phyloP scores from a whole-genome alignment of 2,329 filamentous ascomycete genomes.

The Diatrype stigma region DNA sequence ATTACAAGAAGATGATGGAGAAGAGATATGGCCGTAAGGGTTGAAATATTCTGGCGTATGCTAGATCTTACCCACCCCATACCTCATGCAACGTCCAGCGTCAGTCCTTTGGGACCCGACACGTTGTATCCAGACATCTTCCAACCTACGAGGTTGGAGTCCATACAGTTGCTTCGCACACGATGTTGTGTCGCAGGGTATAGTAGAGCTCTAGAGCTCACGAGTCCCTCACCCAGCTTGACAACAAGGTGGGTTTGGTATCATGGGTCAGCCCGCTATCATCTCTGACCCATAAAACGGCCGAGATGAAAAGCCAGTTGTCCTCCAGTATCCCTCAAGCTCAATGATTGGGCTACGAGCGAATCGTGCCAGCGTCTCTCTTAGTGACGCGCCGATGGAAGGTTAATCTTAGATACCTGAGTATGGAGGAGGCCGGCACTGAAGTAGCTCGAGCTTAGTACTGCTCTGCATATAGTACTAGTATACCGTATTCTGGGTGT shows the following conservation, averaged over 20 bases:
- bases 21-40: slow-evolving; percentile 28
- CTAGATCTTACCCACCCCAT: slow-evolving; percentile 4
- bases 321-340: not conserved
- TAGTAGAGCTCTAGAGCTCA: not conserved
- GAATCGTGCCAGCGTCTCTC: too few relatives aligned
- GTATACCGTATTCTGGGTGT: too few relatives aligned
- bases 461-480: too few relatives aligned
- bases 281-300: not conserved
- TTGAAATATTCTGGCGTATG: slow-evolving; percentile 33
- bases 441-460: too few relatives aligned
- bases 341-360: too few relatives aligned
- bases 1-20: slow-evolving; percentile 74
- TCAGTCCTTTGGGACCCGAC: not conserved
- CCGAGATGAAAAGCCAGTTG: not conserved
- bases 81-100: not conserved
- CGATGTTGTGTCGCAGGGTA: not conserved
- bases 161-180: not conserved
- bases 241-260: not conserved
- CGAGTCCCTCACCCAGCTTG: not conserved
- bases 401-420: too few relatives aligned
- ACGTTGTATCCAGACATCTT: not conserved
- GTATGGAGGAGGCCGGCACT: too few relatives aligned
- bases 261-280: not conserved
- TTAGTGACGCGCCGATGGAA: too few relatives aligned
- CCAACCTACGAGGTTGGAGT: not conserved